Conservation (phyloP, 352 stramenopile species). For the Phytophthora cactorum region DNA sequence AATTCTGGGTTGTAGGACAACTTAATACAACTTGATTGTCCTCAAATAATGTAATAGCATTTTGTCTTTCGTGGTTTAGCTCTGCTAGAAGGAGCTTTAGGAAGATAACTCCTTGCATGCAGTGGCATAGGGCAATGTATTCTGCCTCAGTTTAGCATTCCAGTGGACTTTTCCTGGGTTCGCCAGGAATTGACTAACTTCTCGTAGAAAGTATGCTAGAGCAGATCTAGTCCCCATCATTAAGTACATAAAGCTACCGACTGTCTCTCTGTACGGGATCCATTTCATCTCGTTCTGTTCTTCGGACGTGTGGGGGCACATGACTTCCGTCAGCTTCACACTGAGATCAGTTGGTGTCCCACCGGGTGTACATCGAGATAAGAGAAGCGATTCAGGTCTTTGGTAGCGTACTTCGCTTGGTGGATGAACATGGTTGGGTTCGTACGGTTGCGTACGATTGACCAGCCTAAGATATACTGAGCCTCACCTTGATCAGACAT, state of each 20-base stretch:
- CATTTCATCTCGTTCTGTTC: too few relatives aligned
- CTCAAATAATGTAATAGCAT: not conserved
- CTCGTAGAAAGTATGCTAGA: conserved; percentile 1
- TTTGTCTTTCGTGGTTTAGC: not conserved
- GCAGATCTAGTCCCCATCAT: conserved; percentile 1
- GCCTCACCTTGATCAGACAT: not conserved
- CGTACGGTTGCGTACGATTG: not conserved
- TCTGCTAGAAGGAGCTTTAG: not conserved
- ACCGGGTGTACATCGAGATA: not conserved
- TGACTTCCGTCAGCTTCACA: not conserved
- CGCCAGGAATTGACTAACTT: not conserved
- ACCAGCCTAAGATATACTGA: not conserved
- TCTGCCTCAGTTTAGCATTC: too few relatives aligned
- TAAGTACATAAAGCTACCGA: conserved; percentile 5
- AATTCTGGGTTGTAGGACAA: not conserved
- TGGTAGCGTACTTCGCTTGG: not conserved
- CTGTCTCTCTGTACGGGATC: not conserved
- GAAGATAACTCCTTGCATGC: too few relatives aligned
- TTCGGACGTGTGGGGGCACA: not conserved
- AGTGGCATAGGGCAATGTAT: too few relatives aligned
- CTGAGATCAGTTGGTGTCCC: not conserved
- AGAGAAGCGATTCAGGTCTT: not conserved
- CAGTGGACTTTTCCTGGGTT: not conserved
- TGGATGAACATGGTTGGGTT: not conserved
- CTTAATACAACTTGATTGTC: not conserved